Evolutionary conservation across 805 yeast species (phyloP).

Genomic region (Scheffersomyces ergatensis): DNA sequence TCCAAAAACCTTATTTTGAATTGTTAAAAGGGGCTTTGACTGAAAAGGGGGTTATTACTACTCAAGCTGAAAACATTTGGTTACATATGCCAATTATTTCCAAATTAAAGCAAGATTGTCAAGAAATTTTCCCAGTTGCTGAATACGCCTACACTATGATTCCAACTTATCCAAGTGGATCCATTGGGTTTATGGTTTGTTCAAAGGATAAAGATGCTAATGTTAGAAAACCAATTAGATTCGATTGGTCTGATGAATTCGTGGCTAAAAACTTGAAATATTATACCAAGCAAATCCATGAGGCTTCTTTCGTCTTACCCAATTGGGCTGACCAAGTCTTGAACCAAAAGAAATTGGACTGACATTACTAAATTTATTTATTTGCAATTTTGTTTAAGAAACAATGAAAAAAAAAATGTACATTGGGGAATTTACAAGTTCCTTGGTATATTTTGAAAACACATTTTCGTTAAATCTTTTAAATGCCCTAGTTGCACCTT

Average conservation of each 20-base stretch:
- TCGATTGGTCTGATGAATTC: conserved; percentile 52
- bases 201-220: conserved; percentile 66
- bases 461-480: neutral
- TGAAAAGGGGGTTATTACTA: conserved; percentile 85
- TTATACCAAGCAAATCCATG: conserved; percentile 81
- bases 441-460: neutral
- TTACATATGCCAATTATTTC: conserved; percentile 82
- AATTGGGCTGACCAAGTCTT: conserved; percentile 70
- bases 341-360: conserved; percentile 22
- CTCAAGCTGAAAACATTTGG: conserved; percentile 97
- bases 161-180: conserved; percentile 97
- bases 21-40: conserved; percentile 85
- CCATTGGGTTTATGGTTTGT: conserved; percentile 97
- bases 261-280: conserved; percentile 71
- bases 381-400: conserved; percentile 1
- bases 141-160: conserved; percentile 89
- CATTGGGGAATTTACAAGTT: too few species aligned
- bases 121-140: conserved; percentile 83
- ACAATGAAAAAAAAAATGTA: neutral
- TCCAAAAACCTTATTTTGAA: conserved; percentile 89
- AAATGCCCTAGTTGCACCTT: neutral
- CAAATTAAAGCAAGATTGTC: conserved; percentile 78
- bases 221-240: conserved; percentile 68
- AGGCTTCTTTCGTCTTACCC: conserved; percentile 88
- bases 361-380: conserved; percentile 5